Evolutionary conservation across 2,329 filamentous ascomycete genomes (phyloP).

Genomic region (Periconia macrospinosa): DNA sequence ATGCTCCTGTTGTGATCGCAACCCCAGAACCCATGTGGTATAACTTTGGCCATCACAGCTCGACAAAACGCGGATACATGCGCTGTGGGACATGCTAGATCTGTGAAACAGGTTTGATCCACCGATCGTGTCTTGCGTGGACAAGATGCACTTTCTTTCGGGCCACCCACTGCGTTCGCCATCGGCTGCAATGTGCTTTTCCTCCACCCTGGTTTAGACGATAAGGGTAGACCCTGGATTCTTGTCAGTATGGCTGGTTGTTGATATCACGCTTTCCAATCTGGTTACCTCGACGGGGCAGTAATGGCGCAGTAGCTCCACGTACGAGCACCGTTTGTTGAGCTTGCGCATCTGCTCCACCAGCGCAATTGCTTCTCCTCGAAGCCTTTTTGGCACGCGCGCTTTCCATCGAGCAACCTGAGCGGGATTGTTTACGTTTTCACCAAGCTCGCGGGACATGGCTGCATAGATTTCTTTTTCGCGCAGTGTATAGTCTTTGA

Average conservation of each 20-base stretch:
- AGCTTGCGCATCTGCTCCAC: conserved; percentile 69
- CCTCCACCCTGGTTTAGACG: conserved; percentile 28
- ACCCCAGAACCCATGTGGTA: conserved; percentile 79
- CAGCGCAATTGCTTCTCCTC: conserved; percentile 62
- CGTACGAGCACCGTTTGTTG: conserved; percentile 77
- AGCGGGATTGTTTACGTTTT: conserved; percentile 17
- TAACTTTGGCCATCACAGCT: conserved; percentile 69
- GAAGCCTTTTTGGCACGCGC: conserved; percentile 66
- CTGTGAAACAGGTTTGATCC: conserved; percentile 53
- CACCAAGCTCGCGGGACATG: conserved; percentile 23
- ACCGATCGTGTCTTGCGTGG: conserved; percentile 10
- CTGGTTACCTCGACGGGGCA: conserved; percentile 60
- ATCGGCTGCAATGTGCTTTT: conserved; percentile 23
- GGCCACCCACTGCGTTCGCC: conserved; percentile 6
- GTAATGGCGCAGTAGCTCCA: conserved; percentile 76
- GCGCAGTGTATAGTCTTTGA: conserved; percentile 83
- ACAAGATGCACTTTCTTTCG: conserved; percentile 3
- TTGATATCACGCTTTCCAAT: neutral
- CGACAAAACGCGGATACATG: conserved; percentile 86
- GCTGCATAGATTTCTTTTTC: conserved; percentile 72
- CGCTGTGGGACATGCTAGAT: conserved; percentile 67
- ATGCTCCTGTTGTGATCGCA: conserved; percentile 62
- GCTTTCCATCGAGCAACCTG: conserved; percentile 38
- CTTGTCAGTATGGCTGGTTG: conserved; percentile 14
- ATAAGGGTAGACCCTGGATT: conserved; percentile 25